phyloP scores from a whole-genome alignment of 2,329 filamentous ascomycete genomes.

The Pezicula carpinea region DNA sequence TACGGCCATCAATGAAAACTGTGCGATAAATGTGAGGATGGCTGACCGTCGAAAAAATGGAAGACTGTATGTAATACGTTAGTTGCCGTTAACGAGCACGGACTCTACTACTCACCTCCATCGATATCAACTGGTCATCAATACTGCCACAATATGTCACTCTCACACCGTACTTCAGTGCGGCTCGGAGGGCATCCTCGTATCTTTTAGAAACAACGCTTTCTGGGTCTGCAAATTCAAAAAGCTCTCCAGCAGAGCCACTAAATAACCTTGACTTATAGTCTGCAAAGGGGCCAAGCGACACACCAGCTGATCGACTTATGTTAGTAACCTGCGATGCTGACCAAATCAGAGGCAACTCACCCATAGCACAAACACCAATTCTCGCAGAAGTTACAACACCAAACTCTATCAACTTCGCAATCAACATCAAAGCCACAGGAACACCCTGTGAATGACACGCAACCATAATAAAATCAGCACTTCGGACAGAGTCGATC shows the following conservation, averaged over 20 bases:
- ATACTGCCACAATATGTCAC: constrained; percentile 91
- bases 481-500: constrained; percentile 82
- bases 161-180: constrained; percentile 73
- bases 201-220: constrained; percentile 82
- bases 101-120: constrained; percentile 61
- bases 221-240: constrained; percentile 81
- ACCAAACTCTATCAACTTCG: constrained; percentile 87
- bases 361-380: constrained; percentile 75
- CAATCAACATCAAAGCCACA: constrained; percentile 85
- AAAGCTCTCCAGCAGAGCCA: constrained; percentile 87
- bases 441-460: constrained; percentile 96
- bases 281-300: constrained; percentile 86
- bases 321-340: not conserved
- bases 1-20: constrained; percentile 90
- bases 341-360: constrained; percentile 16
- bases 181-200: constrained; percentile 66
- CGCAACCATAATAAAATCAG: constrained; percentile 87
- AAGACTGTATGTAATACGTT: constrained; percentile 55
- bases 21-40: constrained; percentile 94
- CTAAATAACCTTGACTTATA: constrained; percentile 88
- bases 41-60: constrained; percentile 76
- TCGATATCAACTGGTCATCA: constrained; percentile 90
- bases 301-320: constrained; percentile 73
- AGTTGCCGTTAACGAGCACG: not conserved
- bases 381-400: constrained; percentile 73